Evolutionary conservation across 2,329 filamentous ascomycete genomes (phyloP), one percentile per base, ranked within the genome.

Genomic region (Penicillium occitanis): DNA sequence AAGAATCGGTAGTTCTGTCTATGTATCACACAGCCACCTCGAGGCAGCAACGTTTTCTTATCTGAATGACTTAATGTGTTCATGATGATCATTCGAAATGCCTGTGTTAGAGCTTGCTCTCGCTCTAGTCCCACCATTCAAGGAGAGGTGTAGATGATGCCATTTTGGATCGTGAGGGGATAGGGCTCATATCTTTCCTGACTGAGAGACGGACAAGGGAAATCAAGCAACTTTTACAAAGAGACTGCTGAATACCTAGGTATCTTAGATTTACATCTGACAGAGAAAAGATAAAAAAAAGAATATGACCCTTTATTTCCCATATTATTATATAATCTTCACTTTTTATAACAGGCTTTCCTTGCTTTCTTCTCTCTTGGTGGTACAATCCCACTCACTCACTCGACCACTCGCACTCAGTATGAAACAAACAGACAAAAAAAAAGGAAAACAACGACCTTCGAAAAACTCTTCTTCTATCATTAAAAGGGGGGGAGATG

Each of bases 311-410:
- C 33, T 57, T 57, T 57, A 57, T 57, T 57, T 37, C 53, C 53
- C 33, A 40, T 57, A 57, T 57, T 57, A 57, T 37, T 57, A 57
- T 57, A 57, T 57, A 57, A 57, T 57, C 53, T 57, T 37, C 33
- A 57, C 53, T 40, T 57, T 40, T 57, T 37, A 40, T 57, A 40
- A 57, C 53, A 40, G 53, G 53, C 53, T 57, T 57, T 57, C 33
- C 33, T 57, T 55, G n/a, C 37, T 57, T 57, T 57, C 33, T 40
- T 57, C 53, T 57, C 33, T 22, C 33, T 25, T 57, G 30, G 53
- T 57, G 53, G 53, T 57, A 57, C 53, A 57, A 25, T 37, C 11
- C 33, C 53, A 35, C 53, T 1, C 51, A 55, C 30, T 13, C 30
- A 35, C 8, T 35, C 50, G 13, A 11, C 8, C 30, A 55, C 28